Evolutionary conservation across 768 basidiomycete species (phyloP).

Genomic region (Xerocomellus intermedius): DNA sequence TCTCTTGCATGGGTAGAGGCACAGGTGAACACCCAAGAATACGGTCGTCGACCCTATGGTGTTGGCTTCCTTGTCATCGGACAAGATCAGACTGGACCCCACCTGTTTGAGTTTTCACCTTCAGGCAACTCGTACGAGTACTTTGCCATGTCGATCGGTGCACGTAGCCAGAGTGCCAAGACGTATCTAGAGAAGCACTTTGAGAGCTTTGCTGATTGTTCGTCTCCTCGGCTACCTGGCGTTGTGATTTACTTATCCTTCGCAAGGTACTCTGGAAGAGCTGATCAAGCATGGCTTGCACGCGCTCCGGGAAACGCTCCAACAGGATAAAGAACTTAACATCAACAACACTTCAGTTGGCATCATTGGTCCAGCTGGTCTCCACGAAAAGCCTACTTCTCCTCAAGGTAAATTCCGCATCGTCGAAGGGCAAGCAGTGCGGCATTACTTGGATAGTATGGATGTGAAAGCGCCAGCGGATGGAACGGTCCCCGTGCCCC

Average conservation of each 20-base stretch:
- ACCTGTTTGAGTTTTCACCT: slow-evolving; percentile 97
- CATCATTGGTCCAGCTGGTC: slow-evolving; percentile 75
- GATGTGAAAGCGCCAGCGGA: slow-evolving; percentile 58
- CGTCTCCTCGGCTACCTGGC: slow-evolving; percentile 27
- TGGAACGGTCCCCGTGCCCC: slow-evolving; percentile 38
- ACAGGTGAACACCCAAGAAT: slow-evolving; percentile 98
- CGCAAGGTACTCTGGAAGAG: slow-evolving; percentile 75
- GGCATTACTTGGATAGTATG: slow-evolving; percentile 77
- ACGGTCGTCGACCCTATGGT: slow-evolving; percentile 95
- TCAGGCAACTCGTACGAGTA: slow-evolving; percentile 98
- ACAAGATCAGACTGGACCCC: slow-evolving; percentile 93
- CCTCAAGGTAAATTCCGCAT: slow-evolving; percentile 75
- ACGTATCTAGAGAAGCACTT: slow-evolving; percentile 97
- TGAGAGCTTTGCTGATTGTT: slow-evolving; percentile 83
- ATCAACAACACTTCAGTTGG: slow-evolving; percentile 93
- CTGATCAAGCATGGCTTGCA: slow-evolving; percentile 92
- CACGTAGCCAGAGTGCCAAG: slow-evolving; percentile 96
- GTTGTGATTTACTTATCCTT: neutral
- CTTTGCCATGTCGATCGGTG: slow-evolving; percentile 97
- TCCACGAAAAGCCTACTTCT: slow-evolving; percentile 51
- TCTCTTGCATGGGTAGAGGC: slow-evolving; percentile 60
- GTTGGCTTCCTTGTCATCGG: slow-evolving; percentile 98
- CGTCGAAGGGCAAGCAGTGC: slow-evolving; percentile 78
- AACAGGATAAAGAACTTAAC: slow-evolving; percentile 96
- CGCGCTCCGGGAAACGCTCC: slow-evolving; percentile 93